Base-by-base conservation (phyloP, 768 basidiomycete genomes). In the Antrodiella citrinella region DNA sequence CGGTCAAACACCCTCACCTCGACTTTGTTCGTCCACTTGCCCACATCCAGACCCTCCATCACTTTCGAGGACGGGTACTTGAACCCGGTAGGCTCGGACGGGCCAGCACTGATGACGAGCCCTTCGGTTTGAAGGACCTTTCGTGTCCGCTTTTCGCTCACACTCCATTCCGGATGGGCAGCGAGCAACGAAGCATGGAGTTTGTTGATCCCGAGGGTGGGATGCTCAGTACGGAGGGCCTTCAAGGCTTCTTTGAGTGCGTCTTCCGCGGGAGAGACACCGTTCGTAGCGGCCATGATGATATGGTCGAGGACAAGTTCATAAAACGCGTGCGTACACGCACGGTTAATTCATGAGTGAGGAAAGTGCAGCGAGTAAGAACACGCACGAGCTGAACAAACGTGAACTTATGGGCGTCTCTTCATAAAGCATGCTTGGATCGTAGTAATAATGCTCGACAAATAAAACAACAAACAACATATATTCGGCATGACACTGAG, bases 141-240 rank as follows among this genome's bases (percentile, higher is more conserved):
- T 44, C 82, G 70, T 3, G 84, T 75, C 20, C 91, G 77, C 60
- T 91, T 92, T 65, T 93, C 91, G 62, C 87, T 88, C 55, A 92
- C 86, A 0, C 74, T 64, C 88, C 89, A 93, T 20, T 75, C 70
- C 2, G 86, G 77, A 56, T 86, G 67, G 9, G 69, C 66, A 11
- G 72, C 64, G 11, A 84, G 74, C 7, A 93, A 67, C 4, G 79
- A 71, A 2, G 75, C 69, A 49, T 88, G 84, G 2, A 90, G 71
- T 67, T 90, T 93, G 15, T 72, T 60, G 39, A 88, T 79, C 2
- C 91, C 91, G 18, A 87, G 71, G 0, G 72, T 65, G 0, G 88
- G 83, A 44, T 89, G 71, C 40, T 69, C 67, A 15, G 30, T 35
- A 35, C 30, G 30, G 7, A 35, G 30, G 15, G 30, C 30, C 15